These are phyloP conservation scores for Solanum dulcamara DNA, from an alignment of 257 asterid species.

Conservation along the genomic window DNA sequence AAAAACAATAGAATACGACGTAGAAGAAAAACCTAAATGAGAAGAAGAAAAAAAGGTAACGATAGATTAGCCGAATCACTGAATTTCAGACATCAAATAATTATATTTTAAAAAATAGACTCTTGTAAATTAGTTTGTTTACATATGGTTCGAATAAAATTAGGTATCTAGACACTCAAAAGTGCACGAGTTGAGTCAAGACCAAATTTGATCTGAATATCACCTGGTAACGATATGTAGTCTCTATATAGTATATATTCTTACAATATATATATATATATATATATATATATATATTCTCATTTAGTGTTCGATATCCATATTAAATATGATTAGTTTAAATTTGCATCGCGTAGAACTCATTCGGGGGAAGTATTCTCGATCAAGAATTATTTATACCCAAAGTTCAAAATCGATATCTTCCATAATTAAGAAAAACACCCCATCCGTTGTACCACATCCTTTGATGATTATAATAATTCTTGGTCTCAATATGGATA, in stretches of 20 bases:
- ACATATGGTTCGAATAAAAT: background rate
- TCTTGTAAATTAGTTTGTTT: background rate
- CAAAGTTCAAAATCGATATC: background rate
- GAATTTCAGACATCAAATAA: background rate
- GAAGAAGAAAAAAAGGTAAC: no score
- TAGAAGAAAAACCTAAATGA: no score
- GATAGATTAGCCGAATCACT: no score
- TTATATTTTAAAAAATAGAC: background rate
- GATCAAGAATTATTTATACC: no score
- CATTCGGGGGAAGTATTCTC: background rate
- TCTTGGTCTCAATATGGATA: background rate
- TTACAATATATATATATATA: no score
- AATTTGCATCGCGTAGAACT: fast-evolving
- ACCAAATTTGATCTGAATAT: background rate
- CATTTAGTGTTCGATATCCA: fast-evolving
- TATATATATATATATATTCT: no score
- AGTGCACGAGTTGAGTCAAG: background rate
- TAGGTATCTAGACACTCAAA: background rate
- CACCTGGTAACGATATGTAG: background rate
- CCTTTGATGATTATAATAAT: background rate
- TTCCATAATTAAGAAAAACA: background rate
- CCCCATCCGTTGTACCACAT: background rate
- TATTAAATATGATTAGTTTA: background rate
- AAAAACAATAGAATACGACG: no score
- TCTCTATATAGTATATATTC: background rate